These are phyloP conservation scores for Tremella fuciformis DNA, from an alignment of 768 basidiomycete genomes.

Conservation along the genomic window DNA sequence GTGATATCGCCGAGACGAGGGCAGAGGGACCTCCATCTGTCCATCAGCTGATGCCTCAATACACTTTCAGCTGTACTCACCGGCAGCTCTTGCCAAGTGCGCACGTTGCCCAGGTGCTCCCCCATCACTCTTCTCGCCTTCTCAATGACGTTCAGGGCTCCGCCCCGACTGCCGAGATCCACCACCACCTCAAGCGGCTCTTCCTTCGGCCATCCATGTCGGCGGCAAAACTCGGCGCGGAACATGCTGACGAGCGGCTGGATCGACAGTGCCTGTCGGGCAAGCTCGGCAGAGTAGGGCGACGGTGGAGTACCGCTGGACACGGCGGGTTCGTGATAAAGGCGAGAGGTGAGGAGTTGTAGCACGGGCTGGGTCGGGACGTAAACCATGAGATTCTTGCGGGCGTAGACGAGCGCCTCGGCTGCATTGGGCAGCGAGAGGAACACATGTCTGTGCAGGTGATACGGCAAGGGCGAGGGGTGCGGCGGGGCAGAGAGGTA, in stretches of 20 bases:
- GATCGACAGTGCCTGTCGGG: not conserved
- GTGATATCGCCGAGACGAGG: constrained; percentile 84
- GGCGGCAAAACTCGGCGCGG: constrained; percentile 82
- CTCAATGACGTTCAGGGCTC: constrained; percentile 85
- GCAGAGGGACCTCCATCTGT: constrained; percentile 89
- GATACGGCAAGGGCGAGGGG: constrained; percentile 79
- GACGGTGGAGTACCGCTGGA: constrained; percentile 2
- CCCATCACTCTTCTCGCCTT: constrained; percentile 92
- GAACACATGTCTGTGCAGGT: constrained; percentile 86
- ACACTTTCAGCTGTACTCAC: constrained; percentile 53
- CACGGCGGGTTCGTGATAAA: constrained; percentile 62
- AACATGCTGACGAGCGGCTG: constrained; percentile 68
- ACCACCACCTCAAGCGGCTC: constrained; percentile 83
- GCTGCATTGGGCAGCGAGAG: constrained; percentile 64
- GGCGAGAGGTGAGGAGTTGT: constrained; percentile 38
- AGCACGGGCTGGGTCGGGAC: constrained; percentile 58
- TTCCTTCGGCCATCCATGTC: constrained; percentile 81
- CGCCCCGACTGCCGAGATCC: constrained; percentile 80
- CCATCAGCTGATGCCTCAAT: constrained; percentile 8
- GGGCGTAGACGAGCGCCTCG: constrained; percentile 71
- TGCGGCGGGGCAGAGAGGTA: constrained; percentile 64
- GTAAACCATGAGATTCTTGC: constrained; percentile 59
- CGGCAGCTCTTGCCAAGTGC: constrained; percentile 80
- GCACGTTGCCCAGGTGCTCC: constrained; percentile 90
- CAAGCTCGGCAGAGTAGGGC: not conserved